Evolutionary conservation across 2,329 filamentous ascomycete genomes (phyloP).

Genomic region (Allantophomopsis cytisporea): DNA sequence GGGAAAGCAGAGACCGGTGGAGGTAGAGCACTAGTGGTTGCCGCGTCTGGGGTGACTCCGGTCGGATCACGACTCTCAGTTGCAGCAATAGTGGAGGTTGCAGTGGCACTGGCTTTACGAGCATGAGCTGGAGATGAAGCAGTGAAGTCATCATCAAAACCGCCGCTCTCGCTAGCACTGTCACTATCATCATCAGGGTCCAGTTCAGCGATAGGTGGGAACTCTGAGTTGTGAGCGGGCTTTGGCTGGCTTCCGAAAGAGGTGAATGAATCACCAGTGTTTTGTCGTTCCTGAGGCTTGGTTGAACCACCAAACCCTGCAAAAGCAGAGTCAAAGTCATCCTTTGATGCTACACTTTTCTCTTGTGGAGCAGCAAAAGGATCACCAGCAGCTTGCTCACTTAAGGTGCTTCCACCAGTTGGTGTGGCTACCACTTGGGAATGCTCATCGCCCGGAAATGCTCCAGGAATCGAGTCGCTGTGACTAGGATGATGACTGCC

Average conservation of each 20-base stretch:
- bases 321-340: constrained; percentile 79
- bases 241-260: constrained; percentile 29
- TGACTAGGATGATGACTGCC: constrained; percentile 3
- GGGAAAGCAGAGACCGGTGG: constrained; percentile 38
- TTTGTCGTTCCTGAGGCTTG: constrained; percentile 34
- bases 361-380: constrained; percentile 42
- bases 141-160: constrained; percentile 90
- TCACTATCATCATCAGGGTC: constrained; percentile 73
- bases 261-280: constrained; percentile 20
- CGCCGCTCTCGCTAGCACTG: constrained; percentile 62
- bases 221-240: constrained; percentile 57
- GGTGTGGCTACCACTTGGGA: constrained; percentile 31
- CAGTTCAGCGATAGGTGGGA: constrained; percentile 85
- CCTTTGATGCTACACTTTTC: constrained; percentile 40
- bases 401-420: constrained; percentile 30
- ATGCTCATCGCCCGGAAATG: constrained; percentile 33
- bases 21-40: constrained; percentile 20
- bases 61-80: constrained; percentile 7
- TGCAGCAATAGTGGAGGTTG: constrained; percentile 2
- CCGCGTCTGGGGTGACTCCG: constrained; percentile 13
- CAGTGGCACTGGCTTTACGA: constrained; percentile 6
- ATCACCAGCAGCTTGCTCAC: constrained; percentile 28
- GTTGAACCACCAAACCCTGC: constrained; percentile 48
- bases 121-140: constrained; percentile 30
- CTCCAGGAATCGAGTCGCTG: constrained; percentile 31